Percentiles rank a stretch among this genome's conserved stretches.
Conservation (phyloP, 2,329 filamentous ascomycete species). For the Aspergillus sp. region DNA sequence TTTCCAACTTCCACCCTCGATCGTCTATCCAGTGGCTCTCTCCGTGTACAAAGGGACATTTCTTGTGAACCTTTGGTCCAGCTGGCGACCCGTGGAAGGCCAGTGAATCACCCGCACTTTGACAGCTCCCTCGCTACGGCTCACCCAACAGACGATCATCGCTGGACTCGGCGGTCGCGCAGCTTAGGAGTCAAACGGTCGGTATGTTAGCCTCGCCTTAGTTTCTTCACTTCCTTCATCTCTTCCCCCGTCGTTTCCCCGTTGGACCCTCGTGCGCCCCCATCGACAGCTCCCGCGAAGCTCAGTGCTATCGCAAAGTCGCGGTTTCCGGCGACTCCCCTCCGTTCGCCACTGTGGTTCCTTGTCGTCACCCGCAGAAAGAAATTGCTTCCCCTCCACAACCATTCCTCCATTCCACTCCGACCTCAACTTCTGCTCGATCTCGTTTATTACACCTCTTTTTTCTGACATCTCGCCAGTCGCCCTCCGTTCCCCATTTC, state of each 20-base stretch:
- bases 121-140: slow-evolving; percentile 29
- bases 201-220: neutral
- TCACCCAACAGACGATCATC: slow-evolving; percentile 21
- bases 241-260: neutral
- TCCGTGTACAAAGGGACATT: slow-evolving; percentile 8
- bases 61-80: slow-evolving; percentile 22
- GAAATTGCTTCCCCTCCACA: neutral
- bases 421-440: neutral
- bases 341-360: neutral
- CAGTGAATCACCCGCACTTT: slow-evolving; percentile 34
- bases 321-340: neutral
- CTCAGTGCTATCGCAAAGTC: neutral
- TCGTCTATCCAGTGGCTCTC: neutral
- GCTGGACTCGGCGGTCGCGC: slow-evolving; percentile 6
- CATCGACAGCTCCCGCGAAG: neutral
- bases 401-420: neutral
- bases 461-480: neutral
- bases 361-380: neutral
- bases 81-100: slow-evolving; percentile 29
- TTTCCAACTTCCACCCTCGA: neutral
- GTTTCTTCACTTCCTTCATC: neutral
- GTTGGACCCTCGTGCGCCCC: neutral
- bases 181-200: slow-evolving; percentile 2
- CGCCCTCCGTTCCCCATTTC: neutral
- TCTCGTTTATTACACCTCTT: neutral